A percentile compares a stretch with the other conserved stretches of the same genome.
These are phyloP conservation scores for Oxalis stricta DNA, from an alignment of 441 rosid genomes.

Conservation along the genomic window DNA sequence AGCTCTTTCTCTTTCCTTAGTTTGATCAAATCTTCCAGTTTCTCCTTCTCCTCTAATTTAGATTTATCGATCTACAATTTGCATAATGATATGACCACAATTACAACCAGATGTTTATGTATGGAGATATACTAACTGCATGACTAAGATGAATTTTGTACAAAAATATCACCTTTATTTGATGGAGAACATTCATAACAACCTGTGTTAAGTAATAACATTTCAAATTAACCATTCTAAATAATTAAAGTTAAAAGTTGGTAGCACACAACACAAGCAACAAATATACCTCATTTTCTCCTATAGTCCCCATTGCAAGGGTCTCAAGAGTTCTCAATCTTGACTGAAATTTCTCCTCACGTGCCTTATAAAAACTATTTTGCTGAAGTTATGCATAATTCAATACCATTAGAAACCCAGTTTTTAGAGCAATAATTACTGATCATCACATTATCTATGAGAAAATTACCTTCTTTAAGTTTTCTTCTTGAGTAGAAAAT, in stretches of 20 bases:
- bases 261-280: constrained; percentile 8
- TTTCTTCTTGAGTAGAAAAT: constrained; percentile 60
- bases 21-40: constrained; percentile 35
- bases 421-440: no score
- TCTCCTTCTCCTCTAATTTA: constrained; percentile 59
- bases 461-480: constrained; percentile 48
- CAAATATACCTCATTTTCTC: constrained; percentile 60
- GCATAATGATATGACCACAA: constrained; percentile 3
- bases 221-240: constrained; percentile 12
- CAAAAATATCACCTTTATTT: constrained; percentile 45
- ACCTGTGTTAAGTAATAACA: constrained; percentile 29
- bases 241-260: background rate
- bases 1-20: constrained; percentile 46
- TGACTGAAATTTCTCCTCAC: constrained; percentile 83
- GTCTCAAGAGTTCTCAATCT: constrained; percentile 71
- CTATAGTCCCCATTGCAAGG: constrained; percentile 52
- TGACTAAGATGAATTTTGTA: no score
- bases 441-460: background rate
- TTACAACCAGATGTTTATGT: no score
- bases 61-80: constrained; percentile 54
- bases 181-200: constrained; percentile 40
- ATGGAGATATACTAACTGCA: no score
- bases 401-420: constrained; percentile 17
- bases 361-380: constrained; percentile 58
- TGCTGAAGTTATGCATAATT: constrained; percentile 55